Base-by-base conservation (phyloP, 306 rosid genomes). In the Abrus pulchellus region DNA sequence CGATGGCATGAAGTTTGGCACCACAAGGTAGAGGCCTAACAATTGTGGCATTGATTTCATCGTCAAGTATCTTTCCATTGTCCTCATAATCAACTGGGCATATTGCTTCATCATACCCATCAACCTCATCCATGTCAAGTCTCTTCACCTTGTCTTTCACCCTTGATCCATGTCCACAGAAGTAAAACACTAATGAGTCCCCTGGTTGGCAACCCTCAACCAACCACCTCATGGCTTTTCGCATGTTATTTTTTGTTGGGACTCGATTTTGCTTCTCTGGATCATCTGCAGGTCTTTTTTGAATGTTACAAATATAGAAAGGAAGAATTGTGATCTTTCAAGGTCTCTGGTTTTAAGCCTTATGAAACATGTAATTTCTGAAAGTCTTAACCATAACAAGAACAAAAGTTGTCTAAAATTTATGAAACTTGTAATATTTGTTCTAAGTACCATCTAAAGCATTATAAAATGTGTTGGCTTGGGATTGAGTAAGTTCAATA, bases 11-110 rank as follows among this genome's bases (percentile, higher is more conserved):
- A 56, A 91, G 96, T 34, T 83, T 87, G 30, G 87, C 86, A 45
- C 87, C 92, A 13, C 8, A 80, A 49, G 92, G 87, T 3, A 91
- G 83, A 43, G 93, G 92, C 83, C 92, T 83, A 28, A 91, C 89
- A 2, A 91, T 87, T 2, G 86, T 88, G 36, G 89, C 87, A 13
- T 91, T 91, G 63, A 91, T 85, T 73, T 89, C 96, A 29, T 91
- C 93, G 47, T 91, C 96, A 11, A 87, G 8, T 8, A 91, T 87
- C 83, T 52, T 86, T 29, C 96, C 96, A 29, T 59, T 68, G 0
- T 63, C 14, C 78, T 79, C 84, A n/a, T 74, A 88, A 82, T 91
- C 93, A n/a, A 88, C 82, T 3, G 96, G 90, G 79, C 93, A 91
- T 13, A 91, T 36, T 20, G 89, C 89, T 76, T 91, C 96, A 49